Conservation (phyloP, 2,329 filamentous ascomycete species). For the Rhynchosporium secalis region DNA sequence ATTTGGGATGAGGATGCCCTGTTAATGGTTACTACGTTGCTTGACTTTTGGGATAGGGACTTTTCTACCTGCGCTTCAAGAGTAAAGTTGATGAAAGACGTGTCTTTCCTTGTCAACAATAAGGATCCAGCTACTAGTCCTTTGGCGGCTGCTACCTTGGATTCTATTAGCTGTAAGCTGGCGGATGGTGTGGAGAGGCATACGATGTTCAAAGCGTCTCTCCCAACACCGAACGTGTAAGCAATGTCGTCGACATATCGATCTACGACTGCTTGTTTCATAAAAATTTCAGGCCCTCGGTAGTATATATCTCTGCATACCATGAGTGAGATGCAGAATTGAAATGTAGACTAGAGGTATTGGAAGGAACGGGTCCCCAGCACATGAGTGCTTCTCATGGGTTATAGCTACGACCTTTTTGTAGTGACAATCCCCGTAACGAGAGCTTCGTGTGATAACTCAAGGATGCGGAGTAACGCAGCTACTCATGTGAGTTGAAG, state of each 20-base stretch:
- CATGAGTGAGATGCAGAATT: background rate
- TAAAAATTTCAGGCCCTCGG: slow-evolving; percentile 70
- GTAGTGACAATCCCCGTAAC: slow-evolving; percentile 56
- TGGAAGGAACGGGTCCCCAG: background rate
- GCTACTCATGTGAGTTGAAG: slow-evolving; percentile 43
- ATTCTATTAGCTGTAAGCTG: background rate
- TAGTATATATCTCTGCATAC: slow-evolving; percentile 70
- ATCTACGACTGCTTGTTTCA: slow-evolving; percentile 67
- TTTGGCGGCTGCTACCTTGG: slow-evolving; percentile 72
- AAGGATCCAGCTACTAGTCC: slow-evolving; percentile 66
- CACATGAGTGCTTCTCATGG: background rate
- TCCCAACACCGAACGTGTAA: slow-evolving; percentile 63
- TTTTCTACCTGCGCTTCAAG: slow-evolving; percentile 43
- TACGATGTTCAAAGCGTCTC: slow-evolving; percentile 71
- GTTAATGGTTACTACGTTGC: background rate
- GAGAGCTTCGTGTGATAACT: slow-evolving; percentile 60
- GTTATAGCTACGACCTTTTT: slow-evolving; percentile 53
- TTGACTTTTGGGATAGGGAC: background rate
- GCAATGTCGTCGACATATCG: slow-evolving; percentile 73
- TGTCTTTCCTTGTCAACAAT: slow-evolving; percentile 47
- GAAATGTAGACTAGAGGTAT: background rate
- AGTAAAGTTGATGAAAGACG: slow-evolving; percentile 43
- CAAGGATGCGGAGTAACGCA: slow-evolving; percentile 57
- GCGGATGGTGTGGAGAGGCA: slow-evolving; percentile 30
- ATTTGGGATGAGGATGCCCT: slow-evolving; percentile 64